Conservation (phyloP, 2,329 filamentous ascomycete genomes). For the Epichloe elymi region DNA sequence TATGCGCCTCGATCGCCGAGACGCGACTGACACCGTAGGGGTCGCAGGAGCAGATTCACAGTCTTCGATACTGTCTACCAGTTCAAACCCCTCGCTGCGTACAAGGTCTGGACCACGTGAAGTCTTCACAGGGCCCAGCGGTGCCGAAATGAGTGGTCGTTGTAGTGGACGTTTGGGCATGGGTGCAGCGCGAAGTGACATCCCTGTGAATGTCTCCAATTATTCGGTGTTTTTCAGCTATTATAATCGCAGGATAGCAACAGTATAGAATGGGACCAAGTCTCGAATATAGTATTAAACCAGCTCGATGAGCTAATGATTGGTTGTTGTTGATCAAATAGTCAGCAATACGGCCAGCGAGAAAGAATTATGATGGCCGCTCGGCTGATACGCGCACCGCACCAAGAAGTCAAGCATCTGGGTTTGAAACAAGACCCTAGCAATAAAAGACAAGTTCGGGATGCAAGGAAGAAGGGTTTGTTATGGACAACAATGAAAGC, state of each 20-base stretch:
- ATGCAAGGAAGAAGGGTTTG: not conserved
- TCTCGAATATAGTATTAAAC: not conserved
- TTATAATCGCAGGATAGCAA: not conserved
- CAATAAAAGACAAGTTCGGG: not conserved
- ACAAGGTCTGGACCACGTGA: conserved; percentile 22
- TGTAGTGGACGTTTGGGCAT: conserved; percentile 8
- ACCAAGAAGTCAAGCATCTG: not conserved
- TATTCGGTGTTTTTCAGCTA: not conserved
- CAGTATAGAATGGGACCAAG: not conserved
- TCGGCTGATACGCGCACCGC: not conserved
- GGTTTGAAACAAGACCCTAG: not conserved
- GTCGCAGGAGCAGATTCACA: conserved; percentile 10
- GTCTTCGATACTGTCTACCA: conserved; percentile 24
- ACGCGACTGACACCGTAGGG: not conserved
- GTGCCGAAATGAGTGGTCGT: conserved; percentile 21
- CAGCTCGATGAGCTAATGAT: too few relatives aligned
- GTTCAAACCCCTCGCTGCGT: conserved; percentile 20
- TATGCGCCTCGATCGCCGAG: conserved; percentile 10
- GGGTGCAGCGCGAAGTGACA: not conserved
- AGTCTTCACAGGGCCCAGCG: conserved; percentile 25
- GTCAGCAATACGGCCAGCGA: too few relatives aligned
- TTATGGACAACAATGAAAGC: not conserved
- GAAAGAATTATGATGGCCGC: not conserved
- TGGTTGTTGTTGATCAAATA: too few relatives aligned
- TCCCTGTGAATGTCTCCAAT: not conserved